Percentiles rank a stretch among this genome's conserved stretches.
Conservation (phyloP, 495 filamentous ascomycete species). For the Jackrogersella minutella region DNA sequence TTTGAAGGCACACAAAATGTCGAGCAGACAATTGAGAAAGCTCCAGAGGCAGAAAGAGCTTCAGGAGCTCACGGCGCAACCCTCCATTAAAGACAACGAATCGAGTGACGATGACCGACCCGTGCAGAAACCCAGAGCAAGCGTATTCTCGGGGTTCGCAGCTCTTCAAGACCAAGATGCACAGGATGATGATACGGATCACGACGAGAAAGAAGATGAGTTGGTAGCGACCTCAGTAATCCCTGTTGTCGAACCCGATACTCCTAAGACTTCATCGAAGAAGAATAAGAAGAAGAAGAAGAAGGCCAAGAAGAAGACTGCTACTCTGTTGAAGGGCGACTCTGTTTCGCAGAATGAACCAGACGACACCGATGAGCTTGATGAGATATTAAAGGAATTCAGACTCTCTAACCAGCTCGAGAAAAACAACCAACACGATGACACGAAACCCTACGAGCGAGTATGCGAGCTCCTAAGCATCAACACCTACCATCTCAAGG, state of each 20-base stretch:
- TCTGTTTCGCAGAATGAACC: constrained; percentile 44
- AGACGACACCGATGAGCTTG: constrained; percentile 92
- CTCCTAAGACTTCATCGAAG: constrained; percentile 58
- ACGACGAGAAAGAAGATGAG: constrained; percentile 59
- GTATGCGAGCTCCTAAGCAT: constrained; percentile 72
- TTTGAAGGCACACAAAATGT: too few species aligned
- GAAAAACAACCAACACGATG: constrained; percentile 5
- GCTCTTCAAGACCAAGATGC: constrained; percentile 54
- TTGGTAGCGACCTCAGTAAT: constrained; percentile 30
- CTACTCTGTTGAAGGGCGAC: constrained; percentile 6
- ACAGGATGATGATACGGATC: constrained; percentile 52
- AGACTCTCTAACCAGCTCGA: constrained; percentile 44
- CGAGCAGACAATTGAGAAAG: constrained; percentile 79
- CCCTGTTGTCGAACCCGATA: constrained; percentile 48
- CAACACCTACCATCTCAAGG: constrained; percentile 82
- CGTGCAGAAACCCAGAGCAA: constrained; percentile 50
- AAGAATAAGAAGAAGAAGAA: constrained; percentile 70
- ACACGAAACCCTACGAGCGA: constrained; percentile 43
- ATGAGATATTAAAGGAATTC: constrained; percentile 76
- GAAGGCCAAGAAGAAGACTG: constrained; percentile 53
- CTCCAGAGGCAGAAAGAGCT: constrained; percentile 75
- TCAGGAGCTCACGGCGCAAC: constrained; percentile 41
- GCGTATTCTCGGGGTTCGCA: constrained; percentile 59
- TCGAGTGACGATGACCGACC: constrained; percentile 55
- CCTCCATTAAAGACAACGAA: constrained; percentile 46